Evolutionary conservation across 2,329 filamentous ascomycete species (phyloP).

Genomic region (Hypoxylon sp.): DNA sequence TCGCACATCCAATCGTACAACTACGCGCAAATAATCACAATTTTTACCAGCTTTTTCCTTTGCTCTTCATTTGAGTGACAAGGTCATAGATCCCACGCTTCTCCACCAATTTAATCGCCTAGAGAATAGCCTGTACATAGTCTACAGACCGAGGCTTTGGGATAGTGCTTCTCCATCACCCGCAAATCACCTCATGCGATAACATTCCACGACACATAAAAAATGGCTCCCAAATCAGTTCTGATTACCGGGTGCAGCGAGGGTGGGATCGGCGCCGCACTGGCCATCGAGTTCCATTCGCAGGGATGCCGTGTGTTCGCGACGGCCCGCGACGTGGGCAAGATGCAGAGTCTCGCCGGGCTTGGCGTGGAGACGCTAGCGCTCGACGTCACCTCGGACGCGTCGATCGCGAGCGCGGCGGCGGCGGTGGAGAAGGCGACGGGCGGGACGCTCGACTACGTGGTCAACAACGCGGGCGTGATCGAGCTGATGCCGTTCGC

Average conservation of each 20-base stretch:
- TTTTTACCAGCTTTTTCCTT: too few relatives aligned
- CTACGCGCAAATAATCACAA: too few relatives aligned
- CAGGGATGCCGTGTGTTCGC: constrained; percentile 46
- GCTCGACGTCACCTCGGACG: constrained; percentile 44
- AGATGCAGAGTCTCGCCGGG: constrained; percentile 37
- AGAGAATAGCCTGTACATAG: too few relatives aligned
- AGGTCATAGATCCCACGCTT: too few relatives aligned
- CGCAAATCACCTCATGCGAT: too few relatives aligned
- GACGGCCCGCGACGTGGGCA: constrained; percentile 40
- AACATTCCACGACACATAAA: background rate
- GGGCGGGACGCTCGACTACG: constrained; percentile 34
- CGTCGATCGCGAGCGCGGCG: constrained; percentile 36
- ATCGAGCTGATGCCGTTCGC: constrained; percentile 37
- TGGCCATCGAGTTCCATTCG: constrained; percentile 44
- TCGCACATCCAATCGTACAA: too few relatives aligned
- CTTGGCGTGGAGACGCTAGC: constrained; percentile 39
- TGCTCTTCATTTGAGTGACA: too few relatives aligned
- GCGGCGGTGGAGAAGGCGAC: constrained; percentile 27
- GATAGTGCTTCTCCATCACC: too few relatives aligned
- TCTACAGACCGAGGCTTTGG: too few relatives aligned
- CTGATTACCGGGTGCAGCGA: constrained; percentile 47
- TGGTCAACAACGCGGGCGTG: constrained; percentile 43
- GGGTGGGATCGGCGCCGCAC: constrained; percentile 45
- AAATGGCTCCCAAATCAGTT: constrained; percentile 38
- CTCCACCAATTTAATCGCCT: too few relatives aligned